These are phyloP conservation scores for Xylariaceae sp. DNA, from an alignment of 2,329 filamentous ascomycete genomes.

Conservation along the genomic window DNA sequence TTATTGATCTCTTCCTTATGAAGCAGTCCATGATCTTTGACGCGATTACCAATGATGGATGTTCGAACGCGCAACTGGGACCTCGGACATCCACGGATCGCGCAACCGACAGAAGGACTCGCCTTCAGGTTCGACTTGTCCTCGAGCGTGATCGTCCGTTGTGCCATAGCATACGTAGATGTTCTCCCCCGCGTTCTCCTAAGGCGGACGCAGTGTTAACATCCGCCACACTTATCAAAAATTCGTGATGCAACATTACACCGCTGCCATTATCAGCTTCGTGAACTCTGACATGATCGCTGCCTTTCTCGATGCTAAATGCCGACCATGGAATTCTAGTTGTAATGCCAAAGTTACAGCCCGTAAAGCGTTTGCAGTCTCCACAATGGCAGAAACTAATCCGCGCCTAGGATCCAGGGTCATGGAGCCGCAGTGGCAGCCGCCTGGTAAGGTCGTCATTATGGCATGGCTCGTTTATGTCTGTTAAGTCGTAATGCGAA, in stretches of 20 bases:
- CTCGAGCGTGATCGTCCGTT: conserved; percentile 26
- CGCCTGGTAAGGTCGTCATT: conserved; percentile 25
- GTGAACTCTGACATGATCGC: conserved; percentile 37
- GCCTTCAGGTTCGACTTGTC: conserved; percentile 28
- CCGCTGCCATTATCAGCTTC: conserved; percentile 48
- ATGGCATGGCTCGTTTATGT: not conserved
- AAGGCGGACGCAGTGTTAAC: too few relatives aligned
- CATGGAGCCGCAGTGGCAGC: conserved; percentile 47
- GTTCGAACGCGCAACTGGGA: conserved; percentile 13
- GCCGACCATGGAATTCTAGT: conserved; percentile 44
- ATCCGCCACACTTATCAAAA: conserved; percentile 47
- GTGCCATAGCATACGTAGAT: conserved; percentile 30
- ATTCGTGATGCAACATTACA: conserved; percentile 44
- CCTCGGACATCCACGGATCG: conserved; percentile 28
- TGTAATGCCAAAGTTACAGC: conserved; percentile 48
- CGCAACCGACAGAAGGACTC: conserved; percentile 28
- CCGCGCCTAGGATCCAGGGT: conserved; percentile 41
- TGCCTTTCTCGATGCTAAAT: conserved; percentile 37
- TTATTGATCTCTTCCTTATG: conserved; percentile 25
- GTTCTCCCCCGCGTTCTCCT: conserved; percentile 26
- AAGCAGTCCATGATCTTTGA: conserved; percentile 14
- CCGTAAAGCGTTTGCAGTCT: conserved; percentile 53
- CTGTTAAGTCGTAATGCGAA: too few relatives aligned
- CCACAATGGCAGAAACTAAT: conserved; percentile 50
- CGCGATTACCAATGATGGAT: not conserved